Conservation (phyloP, 1,284 basidiomycete genomes). For the Kwoniella shivajii region DNA sequence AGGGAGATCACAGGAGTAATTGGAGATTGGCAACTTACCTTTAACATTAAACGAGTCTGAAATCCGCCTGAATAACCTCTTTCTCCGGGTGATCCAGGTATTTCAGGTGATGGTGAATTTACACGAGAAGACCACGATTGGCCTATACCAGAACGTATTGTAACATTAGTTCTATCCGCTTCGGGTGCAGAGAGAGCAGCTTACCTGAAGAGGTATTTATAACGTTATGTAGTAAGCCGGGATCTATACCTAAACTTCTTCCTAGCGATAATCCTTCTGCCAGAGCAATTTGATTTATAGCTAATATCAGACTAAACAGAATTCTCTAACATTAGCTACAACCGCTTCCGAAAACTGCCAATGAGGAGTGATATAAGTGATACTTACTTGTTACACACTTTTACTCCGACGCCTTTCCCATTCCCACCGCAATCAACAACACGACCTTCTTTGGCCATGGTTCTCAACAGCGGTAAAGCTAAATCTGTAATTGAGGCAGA, state of each 20-base stretch:
- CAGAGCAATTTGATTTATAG: conserved; percentile 52
- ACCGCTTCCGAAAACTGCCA: not conserved
- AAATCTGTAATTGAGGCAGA: conserved; percentile 28
- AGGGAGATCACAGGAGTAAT: not conserved
- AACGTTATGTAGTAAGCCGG: conserved; percentile 39
- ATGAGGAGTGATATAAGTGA: not conserved
- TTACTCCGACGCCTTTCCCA: conserved; percentile 48
- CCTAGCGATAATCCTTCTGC: conserved; percentile 49
- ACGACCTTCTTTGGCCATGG: conserved; percentile 44
- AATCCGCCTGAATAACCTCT: conserved; percentile 44
- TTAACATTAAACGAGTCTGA: conserved; percentile 49
- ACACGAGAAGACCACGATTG: conserved; percentile 49
- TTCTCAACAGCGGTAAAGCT: conserved; percentile 41
- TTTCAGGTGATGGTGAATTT: conserved; percentile 44
- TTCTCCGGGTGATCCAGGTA: conserved; percentile 40
- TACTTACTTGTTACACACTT: conserved; percentile 52
- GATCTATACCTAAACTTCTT: conserved; percentile 42
- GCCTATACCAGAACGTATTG: conserved; percentile 27
- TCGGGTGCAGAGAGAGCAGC: not conserved
- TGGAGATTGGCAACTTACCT: conserved; percentile 30
- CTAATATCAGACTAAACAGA: conserved; percentile 41
- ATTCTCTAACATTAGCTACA: too few species aligned
- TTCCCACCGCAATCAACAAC: conserved; percentile 46
- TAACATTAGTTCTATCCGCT: not conserved
- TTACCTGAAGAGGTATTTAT: conserved; percentile 47